Conservation (phyloP, 2,329 filamentous ascomycete species). For the Penicillium sp. region DNA sequence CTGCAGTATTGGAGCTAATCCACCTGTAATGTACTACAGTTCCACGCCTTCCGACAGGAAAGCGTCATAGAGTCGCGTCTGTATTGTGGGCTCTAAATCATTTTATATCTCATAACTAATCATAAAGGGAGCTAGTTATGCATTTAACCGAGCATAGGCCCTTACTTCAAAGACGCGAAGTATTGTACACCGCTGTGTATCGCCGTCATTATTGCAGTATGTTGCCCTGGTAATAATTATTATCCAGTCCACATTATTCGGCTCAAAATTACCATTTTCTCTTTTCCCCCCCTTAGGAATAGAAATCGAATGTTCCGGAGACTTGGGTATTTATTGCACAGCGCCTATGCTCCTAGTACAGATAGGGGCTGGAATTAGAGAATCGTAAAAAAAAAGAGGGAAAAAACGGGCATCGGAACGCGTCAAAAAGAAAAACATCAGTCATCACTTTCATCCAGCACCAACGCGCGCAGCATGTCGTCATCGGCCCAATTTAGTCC, state of each 20-base stretch:
- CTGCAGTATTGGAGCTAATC: background rate
- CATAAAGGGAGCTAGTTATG: background rate
- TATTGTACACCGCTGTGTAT: background rate
- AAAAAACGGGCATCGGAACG: background rate
- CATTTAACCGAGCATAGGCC: background rate
- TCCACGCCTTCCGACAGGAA: conserved; percentile 7
- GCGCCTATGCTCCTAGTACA: background rate
- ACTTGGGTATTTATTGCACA: background rate
- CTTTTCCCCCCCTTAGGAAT: background rate
- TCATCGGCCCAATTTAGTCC: conserved; percentile 78
- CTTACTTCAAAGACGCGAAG: background rate
- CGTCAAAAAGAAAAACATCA: conserved; percentile 22
- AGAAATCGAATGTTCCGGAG: background rate
- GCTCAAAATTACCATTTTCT: background rate
- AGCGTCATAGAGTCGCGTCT: conserved; percentile 18
- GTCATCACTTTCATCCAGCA: conserved; percentile 65
- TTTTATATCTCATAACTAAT: background rate
- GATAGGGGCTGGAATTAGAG: background rate
- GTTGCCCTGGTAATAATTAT: background rate
- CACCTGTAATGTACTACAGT: conserved; percentile 4
- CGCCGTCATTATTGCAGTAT: background rate
- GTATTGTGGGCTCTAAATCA: background rate
- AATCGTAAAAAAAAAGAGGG: background rate
- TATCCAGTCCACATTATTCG: background rate
- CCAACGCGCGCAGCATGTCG: conserved; percentile 64